These are phyloP conservation scores for Centaurea solstitialis DNA, from an alignment of 129 eudicot genomes.

Conservation along the genomic window DNA sequence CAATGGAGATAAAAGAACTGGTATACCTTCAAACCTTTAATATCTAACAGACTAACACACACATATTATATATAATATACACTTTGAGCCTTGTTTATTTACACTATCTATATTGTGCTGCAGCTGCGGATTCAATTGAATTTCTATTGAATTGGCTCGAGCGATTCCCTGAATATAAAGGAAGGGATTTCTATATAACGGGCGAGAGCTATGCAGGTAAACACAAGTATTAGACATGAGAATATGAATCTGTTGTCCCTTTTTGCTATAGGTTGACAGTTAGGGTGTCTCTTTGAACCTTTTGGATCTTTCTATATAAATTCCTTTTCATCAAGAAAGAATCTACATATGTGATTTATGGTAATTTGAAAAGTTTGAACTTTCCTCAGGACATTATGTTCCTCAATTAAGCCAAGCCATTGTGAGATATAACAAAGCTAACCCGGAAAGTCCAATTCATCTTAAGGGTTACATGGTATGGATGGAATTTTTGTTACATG, in stretches of 20 bases:
- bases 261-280: no score
- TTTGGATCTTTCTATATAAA: background rate
- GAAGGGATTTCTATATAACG: slow-evolving; percentile 78
- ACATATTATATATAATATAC: no score
- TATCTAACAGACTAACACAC: no score
- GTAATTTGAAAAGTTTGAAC: slow-evolving; percentile 8
- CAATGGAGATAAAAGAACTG: slow-evolving; percentile 81
- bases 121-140: slow-evolving; percentile 77
- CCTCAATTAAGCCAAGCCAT: slow-evolving; percentile 95
- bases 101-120: slow-evolving; percentile 1
- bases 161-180: slow-evolving; percentile 91
- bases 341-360: background rate
- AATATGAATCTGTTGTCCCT: background rate
- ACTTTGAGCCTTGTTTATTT: background rate
- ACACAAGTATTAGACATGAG: background rate
- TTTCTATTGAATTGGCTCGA: slow-evolving; percentile 83
- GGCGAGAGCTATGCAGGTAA: slow-evolving; percentile 99
- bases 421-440: slow-evolving; percentile 53
- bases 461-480: slow-evolving; percentile 96
- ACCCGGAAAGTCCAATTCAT: slow-evolving; percentile 44
- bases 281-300: background rate
- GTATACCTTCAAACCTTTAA: slow-evolving; percentile 32
- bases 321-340: background rate
- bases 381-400: slow-evolving; percentile 79
- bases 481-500: background rate